phyloP scores from a whole-genome alignment of 768 basidiomycete genomes.

The Mycena vitilis region DNA sequence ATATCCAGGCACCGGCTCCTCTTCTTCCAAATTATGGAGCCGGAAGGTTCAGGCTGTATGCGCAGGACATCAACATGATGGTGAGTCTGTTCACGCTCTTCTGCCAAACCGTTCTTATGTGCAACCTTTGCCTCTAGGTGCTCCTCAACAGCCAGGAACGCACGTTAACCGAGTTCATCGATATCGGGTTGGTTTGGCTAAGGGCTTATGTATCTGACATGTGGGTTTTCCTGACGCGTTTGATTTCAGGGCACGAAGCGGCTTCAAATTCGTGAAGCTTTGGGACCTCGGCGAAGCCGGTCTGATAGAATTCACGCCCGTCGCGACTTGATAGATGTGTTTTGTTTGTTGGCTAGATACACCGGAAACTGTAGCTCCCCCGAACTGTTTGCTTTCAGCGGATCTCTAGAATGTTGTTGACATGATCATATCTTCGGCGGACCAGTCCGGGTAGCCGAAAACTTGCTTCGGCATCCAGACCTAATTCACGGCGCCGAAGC shows the following conservation, averaged over 20 bases:
- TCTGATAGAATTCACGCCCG: conserved; percentile 45
- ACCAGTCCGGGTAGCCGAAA: too few species aligned
- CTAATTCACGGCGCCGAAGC: too few species aligned
- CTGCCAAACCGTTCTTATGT: too few species aligned
- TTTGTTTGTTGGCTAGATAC: too few species aligned
- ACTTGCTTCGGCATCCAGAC: too few species aligned
- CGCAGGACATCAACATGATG: conserved; percentile 62
- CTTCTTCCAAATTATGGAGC: conserved; percentile 61
- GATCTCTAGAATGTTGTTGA: too few species aligned
- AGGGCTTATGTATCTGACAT: conserved; percentile 9
- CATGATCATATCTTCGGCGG: too few species aligned
- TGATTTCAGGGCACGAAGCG: conserved; percentile 35
- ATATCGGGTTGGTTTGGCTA: conserved; percentile 44
- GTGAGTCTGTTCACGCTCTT: not conserved
- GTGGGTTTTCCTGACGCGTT: not conserved
- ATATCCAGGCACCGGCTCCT: conserved; percentile 53
- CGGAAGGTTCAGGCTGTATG: conserved; percentile 53
- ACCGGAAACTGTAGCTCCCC: too few species aligned
- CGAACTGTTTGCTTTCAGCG: too few species aligned
- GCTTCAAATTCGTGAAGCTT: conserved; percentile 50
- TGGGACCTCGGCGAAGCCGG: conserved; percentile 51
- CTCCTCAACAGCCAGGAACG: conserved; percentile 57
- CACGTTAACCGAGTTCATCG: conserved; percentile 52
- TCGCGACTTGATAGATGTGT: too few species aligned
- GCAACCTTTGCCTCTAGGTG: too few species aligned